Evolutionary conservation across 345 rosid genomes (phyloP).

Genomic region (Salix caprea): DNA sequence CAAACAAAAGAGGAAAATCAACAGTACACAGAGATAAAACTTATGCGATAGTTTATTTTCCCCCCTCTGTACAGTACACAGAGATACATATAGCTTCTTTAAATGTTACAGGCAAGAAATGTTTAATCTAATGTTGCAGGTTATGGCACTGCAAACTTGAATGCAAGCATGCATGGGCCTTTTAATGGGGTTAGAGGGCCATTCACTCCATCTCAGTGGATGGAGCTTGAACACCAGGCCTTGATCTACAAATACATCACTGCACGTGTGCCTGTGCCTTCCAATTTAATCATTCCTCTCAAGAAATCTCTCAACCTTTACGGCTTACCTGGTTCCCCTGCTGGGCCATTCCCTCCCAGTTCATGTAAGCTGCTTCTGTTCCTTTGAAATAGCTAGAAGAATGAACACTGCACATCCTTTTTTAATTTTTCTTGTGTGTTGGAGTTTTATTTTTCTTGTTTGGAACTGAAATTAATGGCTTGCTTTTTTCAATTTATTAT

Average conservation of each 20-base stretch:
- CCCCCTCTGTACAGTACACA: no score
- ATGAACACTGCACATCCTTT: neutral
- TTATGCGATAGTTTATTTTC: neutral
- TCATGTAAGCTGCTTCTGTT: conserved; percentile 38
- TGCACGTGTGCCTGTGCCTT: conserved; percentile 58
- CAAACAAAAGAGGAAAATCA: conserved; percentile 3
- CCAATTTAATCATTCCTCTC: conserved; percentile 54
- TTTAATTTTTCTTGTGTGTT: no score
- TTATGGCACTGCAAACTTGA: conserved; percentile 44
- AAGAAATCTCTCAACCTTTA: conserved; percentile 46
- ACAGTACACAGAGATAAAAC: no score
- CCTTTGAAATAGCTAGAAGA: neutral
- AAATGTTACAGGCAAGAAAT: conserved; percentile 9
- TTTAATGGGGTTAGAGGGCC: conserved; percentile 44
- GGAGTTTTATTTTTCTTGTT: no score
- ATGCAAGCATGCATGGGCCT: conserved; percentile 53
- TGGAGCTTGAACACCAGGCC: conserved; percentile 70
- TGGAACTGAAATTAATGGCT: no score
- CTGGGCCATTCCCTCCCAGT: conserved; percentile 42
- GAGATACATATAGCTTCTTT: neutral
- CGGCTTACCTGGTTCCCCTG: conserved; percentile 25
- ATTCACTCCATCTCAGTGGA: conserved; percentile 62
- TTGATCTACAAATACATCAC: conserved; percentile 65
- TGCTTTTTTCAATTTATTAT: neutral
- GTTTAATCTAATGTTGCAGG: conserved; percentile 27